Evolutionary conservation across 305 asterid genomes (phyloP).

Genomic region (Ilex paraguariensis): DNA sequence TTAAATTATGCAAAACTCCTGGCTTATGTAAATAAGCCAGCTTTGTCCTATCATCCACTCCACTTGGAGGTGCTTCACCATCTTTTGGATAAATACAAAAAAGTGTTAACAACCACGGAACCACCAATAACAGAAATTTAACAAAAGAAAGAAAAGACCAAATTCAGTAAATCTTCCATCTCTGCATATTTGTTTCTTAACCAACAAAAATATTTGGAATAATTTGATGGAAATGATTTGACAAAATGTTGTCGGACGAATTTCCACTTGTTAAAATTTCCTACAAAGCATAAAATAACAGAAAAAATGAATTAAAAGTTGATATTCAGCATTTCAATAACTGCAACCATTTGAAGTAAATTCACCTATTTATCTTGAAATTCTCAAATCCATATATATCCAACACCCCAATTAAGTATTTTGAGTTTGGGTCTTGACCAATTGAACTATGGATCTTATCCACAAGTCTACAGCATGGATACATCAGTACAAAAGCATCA

Average conservation of each 20-base stretch:
- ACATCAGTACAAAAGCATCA: no score
- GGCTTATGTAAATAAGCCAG: slow-evolving; percentile 92
- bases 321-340: no score
- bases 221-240: background rate
- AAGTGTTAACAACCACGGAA: slow-evolving; percentile 55
- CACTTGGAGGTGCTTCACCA: slow-evolving; percentile 75
- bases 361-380: no score
- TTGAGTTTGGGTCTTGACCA: no score
- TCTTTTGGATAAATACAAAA: slow-evolving; percentile 71
- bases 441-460: no score
- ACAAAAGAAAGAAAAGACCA: background rate
- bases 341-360: no score
- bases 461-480: no score
- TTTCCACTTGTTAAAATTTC: background rate
- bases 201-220: background rate
- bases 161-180: background rate
- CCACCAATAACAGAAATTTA: slow-evolving; percentile 40
- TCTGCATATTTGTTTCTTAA: background rate
- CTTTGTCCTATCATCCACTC: slow-evolving; percentile 93
- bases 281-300: no score
- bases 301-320: no score
- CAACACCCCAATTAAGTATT: no score
- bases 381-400: no score
- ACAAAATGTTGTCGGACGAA: background rate
- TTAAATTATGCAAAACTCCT: slow-evolving; percentile 65